These are phyloP conservation scores for Volvox africanus DNA, from an alignment of 139 green algal species.

Conservation along the genomic window DNA sequence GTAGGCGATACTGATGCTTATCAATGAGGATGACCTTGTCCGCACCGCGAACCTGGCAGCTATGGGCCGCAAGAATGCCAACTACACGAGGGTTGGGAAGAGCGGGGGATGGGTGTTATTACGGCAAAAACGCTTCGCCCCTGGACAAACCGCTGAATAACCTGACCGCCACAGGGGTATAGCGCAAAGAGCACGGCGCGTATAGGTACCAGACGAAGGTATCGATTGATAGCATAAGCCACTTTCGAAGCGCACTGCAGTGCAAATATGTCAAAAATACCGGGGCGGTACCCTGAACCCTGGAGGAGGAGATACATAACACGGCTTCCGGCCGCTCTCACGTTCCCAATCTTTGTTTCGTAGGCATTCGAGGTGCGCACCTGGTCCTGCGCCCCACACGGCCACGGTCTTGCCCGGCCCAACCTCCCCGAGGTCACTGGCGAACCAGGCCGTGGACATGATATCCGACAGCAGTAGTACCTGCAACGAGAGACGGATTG, in stretches of 20 bases:
- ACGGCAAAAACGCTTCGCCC: no score
- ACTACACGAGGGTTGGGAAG: slow-evolving; percentile 52
- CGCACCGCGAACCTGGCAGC: slow-evolving; percentile 65
- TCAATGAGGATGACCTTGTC: slow-evolving; percentile 78
- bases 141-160: no score
- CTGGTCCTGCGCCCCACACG: slow-evolving; percentile 83
- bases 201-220: no score
- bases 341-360: background rate
- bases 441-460: slow-evolving; percentile 81
- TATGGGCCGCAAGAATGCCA: slow-evolving; percentile 82
- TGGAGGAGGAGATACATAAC: no score
- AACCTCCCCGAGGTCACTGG: slow-evolving; percentile 75
- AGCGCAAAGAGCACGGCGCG: no score
- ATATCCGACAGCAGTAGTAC: slow-evolving; percentile 84
- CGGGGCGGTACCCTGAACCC: no score
- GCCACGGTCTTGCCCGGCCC: slow-evolving; percentile 72
- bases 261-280: no score
- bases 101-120: no score
- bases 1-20: slow-evolving; percentile 67
- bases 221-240: no score
- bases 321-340: no score
- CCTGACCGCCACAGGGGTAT: no score
- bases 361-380: slow-evolving; percentile 56
- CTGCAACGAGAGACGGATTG: background rate
- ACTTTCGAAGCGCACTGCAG: no score